phyloP scores from a whole-genome alignment of 108 stramenopile genomes.

The Pseudonitzschia delicatissima region DNA sequence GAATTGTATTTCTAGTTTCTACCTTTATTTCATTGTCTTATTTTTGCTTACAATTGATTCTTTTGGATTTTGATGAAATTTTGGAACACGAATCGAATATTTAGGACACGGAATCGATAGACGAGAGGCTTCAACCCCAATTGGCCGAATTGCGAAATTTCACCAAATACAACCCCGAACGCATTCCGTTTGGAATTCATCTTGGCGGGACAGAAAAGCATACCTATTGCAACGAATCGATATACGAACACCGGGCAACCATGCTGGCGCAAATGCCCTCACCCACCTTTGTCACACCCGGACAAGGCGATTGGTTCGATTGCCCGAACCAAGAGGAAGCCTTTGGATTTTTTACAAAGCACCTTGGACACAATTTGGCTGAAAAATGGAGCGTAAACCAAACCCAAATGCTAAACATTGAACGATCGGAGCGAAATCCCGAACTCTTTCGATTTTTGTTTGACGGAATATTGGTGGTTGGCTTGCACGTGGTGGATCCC shows the following conservation, averaged over 20 bases:
- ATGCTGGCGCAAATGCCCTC: slow-evolving; percentile 13
- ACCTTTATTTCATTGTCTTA: not conserved
- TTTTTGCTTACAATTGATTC: not conserved
- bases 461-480: slow-evolving; percentile 22
- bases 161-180: not conserved
- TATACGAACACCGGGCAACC: slow-evolving; percentile 2
- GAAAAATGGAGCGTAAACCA: slow-evolving; percentile 1
- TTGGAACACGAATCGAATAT: not conserved
- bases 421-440: slow-evolving; percentile 9
- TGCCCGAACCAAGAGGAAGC: slow-evolving; percentile 13
- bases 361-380: slow-evolving; percentile 13
- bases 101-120: slow-evolving; percentile 7
- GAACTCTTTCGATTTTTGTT: slow-evolving; percentile 20
- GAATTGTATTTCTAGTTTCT: not conserved
- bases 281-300: slow-evolving; percentile 25
- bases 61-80: not conserved
- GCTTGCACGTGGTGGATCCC: slow-evolving; percentile 1
- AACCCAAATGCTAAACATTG: not conserved
- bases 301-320: slow-evolving; percentile 32
- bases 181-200: slow-evolving; percentile 1
- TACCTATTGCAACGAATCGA: slow-evolving; percentile 17
- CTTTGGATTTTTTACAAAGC: slow-evolving; percentile 7
- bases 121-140: slow-evolving; percentile 11
- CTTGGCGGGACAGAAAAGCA: slow-evolving; percentile 12
- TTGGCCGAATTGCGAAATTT: slow-evolving; percentile 2